Base-by-base conservation (phyloP, 2,329 filamentous ascomycete genomes). In the Fusarium sp. region DNA sequence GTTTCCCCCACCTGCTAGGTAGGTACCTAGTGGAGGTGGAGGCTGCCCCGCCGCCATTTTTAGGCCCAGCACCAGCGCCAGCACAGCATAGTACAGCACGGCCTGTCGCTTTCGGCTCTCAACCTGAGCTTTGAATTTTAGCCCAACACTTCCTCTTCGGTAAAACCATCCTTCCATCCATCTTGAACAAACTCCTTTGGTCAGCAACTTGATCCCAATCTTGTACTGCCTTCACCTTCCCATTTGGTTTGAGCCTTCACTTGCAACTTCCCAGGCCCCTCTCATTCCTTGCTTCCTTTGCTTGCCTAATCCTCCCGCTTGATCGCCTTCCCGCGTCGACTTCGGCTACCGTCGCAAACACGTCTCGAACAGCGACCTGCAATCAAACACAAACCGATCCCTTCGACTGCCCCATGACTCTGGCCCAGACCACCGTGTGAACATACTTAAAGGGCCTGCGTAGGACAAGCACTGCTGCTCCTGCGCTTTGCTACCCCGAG, bases 71-170 rank as follows among this genome's bases (percentile, higher is more conserved):
- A 54, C 40, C 23, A 23, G 23, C 23, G 23, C 23, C 23, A 23
- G 23, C 23, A 23, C 23, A 23, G 23, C 23, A 23, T 31, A 50
- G 46, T 15, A 18, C 46, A 34, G 48, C 46, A 34, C 54, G 46
- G 52, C 30, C 52, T 56, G 34, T 51, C 66, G 52, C 50, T 71
- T 55, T 71, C 53, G 64, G 68, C 44, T 50, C 50, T 71, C 64
- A 69, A 66, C 60, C 68, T 66, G 68, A 68, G 68, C 68, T 71
- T 51, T 66, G 60, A 71, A 65, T 71, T 71, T 71, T 71, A 71
- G 68, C 68, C 68, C 68, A 71, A 71, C 68, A 69, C 64, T 66
- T 65, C 58, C 44, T 28, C 55, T 65, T 52, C 46, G 55, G 51
- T 40, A 58, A 44, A 46, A 28, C 46, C 57, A 53, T 60, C 62